phyloP scores from a whole-genome alignment of 352 stramenopile genomes.

The Pythium coloratum region DNA sequence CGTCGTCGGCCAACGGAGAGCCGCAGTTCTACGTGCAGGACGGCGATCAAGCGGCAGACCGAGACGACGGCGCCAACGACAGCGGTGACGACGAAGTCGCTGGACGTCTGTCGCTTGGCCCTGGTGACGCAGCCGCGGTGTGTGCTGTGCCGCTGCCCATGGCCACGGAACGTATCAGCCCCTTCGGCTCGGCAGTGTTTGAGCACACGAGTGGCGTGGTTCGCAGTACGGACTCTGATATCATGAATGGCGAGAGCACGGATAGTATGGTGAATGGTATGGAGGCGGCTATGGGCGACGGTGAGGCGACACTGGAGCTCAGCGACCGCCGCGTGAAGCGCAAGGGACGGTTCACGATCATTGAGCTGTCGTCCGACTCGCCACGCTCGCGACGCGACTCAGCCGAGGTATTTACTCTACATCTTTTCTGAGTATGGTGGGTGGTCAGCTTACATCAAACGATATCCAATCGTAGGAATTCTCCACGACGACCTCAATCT shows the following conservation, averaged over 20 bases:
- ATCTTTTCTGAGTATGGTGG: not conserved
- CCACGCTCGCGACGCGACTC: conserved; percentile 51
- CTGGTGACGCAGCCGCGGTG: conserved; percentile 4
- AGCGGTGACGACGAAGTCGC: not conserved
- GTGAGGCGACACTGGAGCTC: not conserved
- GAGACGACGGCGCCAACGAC: conserved; percentile 9
- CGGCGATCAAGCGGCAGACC: conserved; percentile 7
- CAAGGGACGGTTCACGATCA: conserved; percentile 85
- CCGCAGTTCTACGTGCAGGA: conserved; percentile 1
- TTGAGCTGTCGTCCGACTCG: conserved; percentile 68
- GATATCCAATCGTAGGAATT: conserved; percentile 33
- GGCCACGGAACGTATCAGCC: conserved; percentile 27
- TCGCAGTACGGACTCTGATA: not conserved
- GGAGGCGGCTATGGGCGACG: not conserved
- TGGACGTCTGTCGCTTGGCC: not conserved
- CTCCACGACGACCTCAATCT: conserved; percentile 51
- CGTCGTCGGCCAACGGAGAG: not conserved
- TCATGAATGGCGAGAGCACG: not conserved
- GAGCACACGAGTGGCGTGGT: conserved; percentile 17
- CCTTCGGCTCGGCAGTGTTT: conserved; percentile 30
- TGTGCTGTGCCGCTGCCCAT: not conserved
- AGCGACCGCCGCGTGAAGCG: conserved; percentile 50
- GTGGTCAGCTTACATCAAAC: not conserved
- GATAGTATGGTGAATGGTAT: not conserved
- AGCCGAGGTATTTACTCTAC: conserved; percentile 40